Evolutionary conservation across 2,329 filamentous ascomycete species (phyloP), one percentile per base, ranked within the genome.

Genomic region (Xylaria sp.): DNA sequence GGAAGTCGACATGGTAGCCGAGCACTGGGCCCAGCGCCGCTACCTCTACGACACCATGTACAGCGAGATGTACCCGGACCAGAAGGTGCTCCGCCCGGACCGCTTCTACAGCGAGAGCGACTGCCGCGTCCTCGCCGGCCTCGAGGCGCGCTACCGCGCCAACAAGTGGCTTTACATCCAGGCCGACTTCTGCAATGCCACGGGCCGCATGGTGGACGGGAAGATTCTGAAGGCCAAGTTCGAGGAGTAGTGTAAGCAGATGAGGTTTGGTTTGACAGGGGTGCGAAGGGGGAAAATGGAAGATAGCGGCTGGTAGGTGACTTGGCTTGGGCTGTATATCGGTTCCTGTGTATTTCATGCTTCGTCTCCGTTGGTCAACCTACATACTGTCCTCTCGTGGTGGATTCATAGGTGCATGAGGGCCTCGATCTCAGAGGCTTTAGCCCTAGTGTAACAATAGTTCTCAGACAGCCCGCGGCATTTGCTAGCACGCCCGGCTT

Each of bases 111-210:
- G 62, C 66, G 63, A 66, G 21, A 66, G 51, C 60, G 77, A 78
- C 68, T 78, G 76, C 66, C 63, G 61, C 16, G 64, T 72, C 2
- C 70, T 79, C 1, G 69, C 72, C 4, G 57, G 65, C 5, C 51
- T 76, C 51, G 77, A 78, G 71, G 75, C 76, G 2, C 74, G 74
- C 61, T 71, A 74, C 50, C 74, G 74, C 42, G 69, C 70, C 37
- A 58, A 73, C 58, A 75, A 73, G 67, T 78, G 73, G 71, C 51
- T 73, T 10, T 21, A 73, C 23, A 70, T 78, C 44, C 69, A 75
- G 60, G 69, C 72, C n/a, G 75, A 77, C 1, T 78, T 79, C 67
- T 69, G 63, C 44, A 78, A 77, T 66, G 66, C 73, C 25, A 77
- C 77, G 0, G 77, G 77, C 5, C 71, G 73, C 47, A 71, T 72